Base-by-base conservation (phyloP, 1,284 basidiomycete genomes). In the Termitomyces sp. region DNA sequence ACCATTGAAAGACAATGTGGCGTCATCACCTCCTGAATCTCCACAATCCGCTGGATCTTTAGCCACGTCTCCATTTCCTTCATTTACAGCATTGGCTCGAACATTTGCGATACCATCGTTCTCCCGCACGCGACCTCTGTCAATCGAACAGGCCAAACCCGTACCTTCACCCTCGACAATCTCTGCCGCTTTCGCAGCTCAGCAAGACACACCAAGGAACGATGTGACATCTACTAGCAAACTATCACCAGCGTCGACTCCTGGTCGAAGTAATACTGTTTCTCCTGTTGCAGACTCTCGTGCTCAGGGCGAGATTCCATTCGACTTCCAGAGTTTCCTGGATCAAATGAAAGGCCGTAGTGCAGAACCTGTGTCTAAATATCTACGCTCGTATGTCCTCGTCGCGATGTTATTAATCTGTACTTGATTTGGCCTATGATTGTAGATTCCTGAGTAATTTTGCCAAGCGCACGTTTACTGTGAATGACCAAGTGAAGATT, bases 351-450 rank as follows among this genome's bases (percentile, higher is more conserved):
- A 93, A 70, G 72, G 77, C 51, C 86, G 84, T 66, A 74, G 79
- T 46, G 91, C 93, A 5, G 94, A 96, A 52, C 90, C 92, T 3
- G 88, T 96, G 18, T 92, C 89, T 41, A 93, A 88, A 70, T 97
- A 90, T 72, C 79, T 93, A 54, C 84, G 88, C 72, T 95, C 92
- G 93, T 93, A 70, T 61, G 81, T 79, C 48, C 19, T 50, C 42
- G 19, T 14, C 5, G 18, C 53, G 14, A 26, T 39, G 1, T 18
- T 13, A 33, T n/a, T 9, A 24, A 42, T 31, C 13, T 37, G 8
- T 18, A 46, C 37, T 42, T 26, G 33, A 2, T 46, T 1, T 18
- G 33, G 16, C 21, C 39, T 37, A 42, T 54, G 16, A 19, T 46
- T 13, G 3, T 60, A 96, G 89, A 55, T 93, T 99, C 64, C 68